Evolutionary conservation across 1,284 basidiomycete genomes (phyloP).

Genomic region (Malassezia sympodialis): DNA sequence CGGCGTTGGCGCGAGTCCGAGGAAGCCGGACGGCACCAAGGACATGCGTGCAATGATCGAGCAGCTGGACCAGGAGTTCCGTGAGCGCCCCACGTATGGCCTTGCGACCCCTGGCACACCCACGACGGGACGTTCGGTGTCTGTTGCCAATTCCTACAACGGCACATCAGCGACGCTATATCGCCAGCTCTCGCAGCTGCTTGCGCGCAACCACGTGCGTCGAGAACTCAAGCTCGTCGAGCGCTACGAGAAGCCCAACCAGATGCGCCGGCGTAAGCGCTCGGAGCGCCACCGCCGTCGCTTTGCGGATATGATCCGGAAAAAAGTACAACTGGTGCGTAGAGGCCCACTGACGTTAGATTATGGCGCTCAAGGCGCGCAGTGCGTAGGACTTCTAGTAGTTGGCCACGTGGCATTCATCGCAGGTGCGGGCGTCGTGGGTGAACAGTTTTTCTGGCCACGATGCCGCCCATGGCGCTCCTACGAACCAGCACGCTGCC

Average conservation of each 20-base stretch:
- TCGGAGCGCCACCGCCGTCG: slow-evolving; percentile 42
- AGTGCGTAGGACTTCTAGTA: slow-evolving; percentile 19
- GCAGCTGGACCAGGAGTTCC: slow-evolving; percentile 15
- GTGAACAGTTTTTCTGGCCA: neutral
- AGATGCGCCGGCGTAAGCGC: slow-evolving; percentile 38
- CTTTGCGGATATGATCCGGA: slow-evolving; percentile 43
- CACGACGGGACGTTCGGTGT: slow-evolving; percentile 13
- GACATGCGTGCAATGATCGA: slow-evolving; percentile 1
- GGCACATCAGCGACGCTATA: slow-evolving; percentile 9
- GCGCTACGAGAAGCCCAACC: slow-evolving; percentile 46
- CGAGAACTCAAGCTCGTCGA: slow-evolving; percentile 36
- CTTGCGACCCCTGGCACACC: slow-evolving; percentile 5
- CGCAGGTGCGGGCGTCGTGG: neutral
- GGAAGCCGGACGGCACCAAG: neutral
- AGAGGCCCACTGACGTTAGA: slow-evolving; percentile 14
- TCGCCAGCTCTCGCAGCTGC: slow-evolving; percentile 10
- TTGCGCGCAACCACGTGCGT: slow-evolving; percentile 32
- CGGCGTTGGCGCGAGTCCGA: neutral
- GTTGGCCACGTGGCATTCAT: slow-evolving; percentile 1
- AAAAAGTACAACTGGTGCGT: slow-evolving; percentile 44
- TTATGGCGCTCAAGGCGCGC: slow-evolving; percentile 43
- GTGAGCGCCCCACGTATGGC: slow-evolving; percentile 10
- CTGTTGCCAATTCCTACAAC: slow-evolving; percentile 3
- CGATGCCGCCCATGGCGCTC: neutral
- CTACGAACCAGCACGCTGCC: neutral